Base-by-base conservation (phyloP, 257 asterid species). In the Catharanthus roseus region DNA sequence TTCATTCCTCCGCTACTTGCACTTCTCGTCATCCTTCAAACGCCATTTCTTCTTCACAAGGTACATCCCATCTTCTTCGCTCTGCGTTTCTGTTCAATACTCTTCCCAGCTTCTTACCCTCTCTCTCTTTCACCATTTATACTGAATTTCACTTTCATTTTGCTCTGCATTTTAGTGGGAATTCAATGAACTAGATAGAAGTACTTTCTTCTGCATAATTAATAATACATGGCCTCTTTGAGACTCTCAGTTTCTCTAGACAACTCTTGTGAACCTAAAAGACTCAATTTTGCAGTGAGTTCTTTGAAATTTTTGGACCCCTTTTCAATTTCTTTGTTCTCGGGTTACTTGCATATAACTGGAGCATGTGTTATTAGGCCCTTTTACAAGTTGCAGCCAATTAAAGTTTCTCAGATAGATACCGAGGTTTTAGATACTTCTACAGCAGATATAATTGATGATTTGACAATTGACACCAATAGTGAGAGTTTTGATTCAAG, bases 201-300 rank as follows among this genome's bases (percentile, higher is more conserved):
- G n/a, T n/a, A 57, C 41, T n/a, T 4, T 11, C 42, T 74, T 39
- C 63, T 51, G 12, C 16, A 31, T 62, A 66, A 21, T 38, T 11
- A 42, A 42, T 38, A n/a, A 23, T 65, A 57, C 51, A 88, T 88
- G 97, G 89, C 96, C 81, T 84, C 91, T 78, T 80, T 90, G 73
- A 88, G 84, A 74, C 85, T 86, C 38, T 55, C 83, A 24, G 60
- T 83, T 58, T 78, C 81, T 70, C 55, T 87, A 18, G 95, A 90
- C 57, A 81, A 58, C 77, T 85, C 82, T 53, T 79, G 38, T 60
- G 93, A 86, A 31, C 63, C 82, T 75, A 87, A 67, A 66, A 86
- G 81, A 42, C 78, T 49, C 6, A 73, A 18, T 69, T 77, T 61
- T 51, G 72, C 67, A 73, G 71, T 74, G 1, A 86, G 77, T 70